Conservation (phyloP, 176 grass and related monocot genomes). For the Musa itinerans region DNA sequence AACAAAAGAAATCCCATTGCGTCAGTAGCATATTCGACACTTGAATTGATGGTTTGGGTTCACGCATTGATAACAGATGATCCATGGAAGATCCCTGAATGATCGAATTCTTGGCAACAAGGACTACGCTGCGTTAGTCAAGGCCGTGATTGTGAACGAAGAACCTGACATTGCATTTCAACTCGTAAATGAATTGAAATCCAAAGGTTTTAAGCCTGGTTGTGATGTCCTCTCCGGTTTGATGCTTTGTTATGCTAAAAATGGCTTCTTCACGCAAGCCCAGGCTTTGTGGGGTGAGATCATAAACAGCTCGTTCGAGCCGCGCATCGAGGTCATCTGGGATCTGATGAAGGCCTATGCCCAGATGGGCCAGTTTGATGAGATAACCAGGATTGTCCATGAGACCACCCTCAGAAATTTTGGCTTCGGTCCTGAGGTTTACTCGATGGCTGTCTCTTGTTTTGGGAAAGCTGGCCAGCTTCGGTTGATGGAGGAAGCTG, state of each 20-base stretch:
- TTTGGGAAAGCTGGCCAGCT: slow-evolving; percentile 56
- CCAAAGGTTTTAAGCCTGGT: slow-evolving; percentile 3
- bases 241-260: slow-evolving; percentile 53
- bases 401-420: slow-evolving; percentile 38
- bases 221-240: slow-evolving; percentile 23
- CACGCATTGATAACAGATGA: not conserved
- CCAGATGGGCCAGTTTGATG: slow-evolving; percentile 36
- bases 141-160: not conserved
- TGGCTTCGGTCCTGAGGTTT: slow-evolving; percentile 21
- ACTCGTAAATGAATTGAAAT: slow-evolving; percentile 3
- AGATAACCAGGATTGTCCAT: slow-evolving; percentile 34
- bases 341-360: slow-evolving; percentile 53
- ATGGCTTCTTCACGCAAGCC: slow-evolving; percentile 50
- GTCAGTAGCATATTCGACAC: not conserved
- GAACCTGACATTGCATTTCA: not conserved
- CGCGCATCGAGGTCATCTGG: slow-evolving; percentile 23
- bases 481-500: slow-evolving; percentile 47
- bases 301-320: slow-evolving; percentile 52
- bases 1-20: not conserved
- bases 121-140: not conserved
- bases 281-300: slow-evolving; percentile 62
- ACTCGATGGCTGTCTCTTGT: slow-evolving; percentile 58
- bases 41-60: not conserved
- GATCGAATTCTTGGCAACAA: not conserved
- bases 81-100: not conserved